Conservation (phyloP, 495 filamentous ascomycete species). For the Xylaria castorea region DNA sequence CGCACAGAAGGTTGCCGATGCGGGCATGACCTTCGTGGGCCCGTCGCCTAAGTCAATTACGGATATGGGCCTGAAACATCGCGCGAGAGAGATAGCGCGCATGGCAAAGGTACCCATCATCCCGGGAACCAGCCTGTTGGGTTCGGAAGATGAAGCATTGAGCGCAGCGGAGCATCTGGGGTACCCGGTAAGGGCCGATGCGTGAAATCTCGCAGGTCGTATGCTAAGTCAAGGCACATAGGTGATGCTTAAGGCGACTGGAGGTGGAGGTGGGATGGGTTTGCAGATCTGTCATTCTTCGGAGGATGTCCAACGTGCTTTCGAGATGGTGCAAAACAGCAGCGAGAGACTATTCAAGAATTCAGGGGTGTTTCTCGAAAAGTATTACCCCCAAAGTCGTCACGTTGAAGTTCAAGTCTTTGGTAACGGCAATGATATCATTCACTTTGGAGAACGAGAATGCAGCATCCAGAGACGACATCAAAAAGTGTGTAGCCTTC, state of each 20-base stretch:
- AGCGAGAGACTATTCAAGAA: conserved; percentile 32
- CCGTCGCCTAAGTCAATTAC: conserved; percentile 59
- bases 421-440: conserved; percentile 60
- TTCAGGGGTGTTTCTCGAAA: conserved; percentile 46
- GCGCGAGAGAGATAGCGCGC: conserved; percentile 50
- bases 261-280: conserved; percentile 60
- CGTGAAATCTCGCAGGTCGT: background rate
- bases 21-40: conserved; percentile 61
- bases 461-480: conserved; percentile 65
- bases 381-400: conserved; percentile 55
- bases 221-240: conserved; percentile 35
- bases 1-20: conserved; percentile 51
- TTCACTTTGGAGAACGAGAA: conserved; percentile 63
- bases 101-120: conserved; percentile 33
- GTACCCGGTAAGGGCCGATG: conserved; percentile 26
- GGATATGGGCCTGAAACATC: conserved; percentile 64
- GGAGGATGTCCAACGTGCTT: conserved; percentile 48
- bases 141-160: conserved; percentile 1
- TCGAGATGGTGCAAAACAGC: conserved; percentile 46
- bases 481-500: conserved; percentile 42
- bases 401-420: conserved; percentile 67
- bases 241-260: conserved; percentile 46
- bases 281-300: conserved; percentile 52
- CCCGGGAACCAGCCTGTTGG: conserved; percentile 29
- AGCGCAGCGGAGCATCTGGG: conserved; percentile 2